phyloP scores from a whole-genome alignment of 202 grass and related monocot species.

The Musa balbisiana region DNA sequence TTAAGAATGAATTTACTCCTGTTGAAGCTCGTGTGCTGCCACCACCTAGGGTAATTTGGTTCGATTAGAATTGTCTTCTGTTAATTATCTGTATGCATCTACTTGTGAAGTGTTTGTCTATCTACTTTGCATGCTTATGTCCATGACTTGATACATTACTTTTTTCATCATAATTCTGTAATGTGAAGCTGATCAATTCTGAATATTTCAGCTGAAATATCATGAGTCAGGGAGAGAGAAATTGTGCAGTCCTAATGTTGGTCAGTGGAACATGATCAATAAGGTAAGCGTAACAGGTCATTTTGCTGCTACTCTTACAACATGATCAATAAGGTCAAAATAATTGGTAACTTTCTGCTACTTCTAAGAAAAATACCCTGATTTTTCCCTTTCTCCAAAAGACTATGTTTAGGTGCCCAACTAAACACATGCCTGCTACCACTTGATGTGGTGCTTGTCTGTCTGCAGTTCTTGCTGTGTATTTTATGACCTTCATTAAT shows the following conservation, averaged over 20 bases:
- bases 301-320: conserved; percentile 11
- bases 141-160: conserved; percentile 1
- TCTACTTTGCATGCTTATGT: background rate
- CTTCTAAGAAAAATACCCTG: background rate
- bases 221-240: conserved; percentile 68
- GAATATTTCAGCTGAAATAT: conserved; percentile 60
- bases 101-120: background rate
- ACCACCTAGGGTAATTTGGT: conserved; percentile 44
- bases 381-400: background rate
- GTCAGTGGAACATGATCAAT: conserved; percentile 90
- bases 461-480: no score
- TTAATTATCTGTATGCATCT: conserved; percentile 1
- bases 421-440: background rate
- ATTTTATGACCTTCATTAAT: no score
- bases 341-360: background rate
- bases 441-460: background rate
- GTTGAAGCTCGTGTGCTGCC: conserved; percentile 66
- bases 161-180: background rate
- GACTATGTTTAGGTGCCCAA: no score
- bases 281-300: conserved; percentile 27
- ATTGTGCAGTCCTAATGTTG: conserved; percentile 46
- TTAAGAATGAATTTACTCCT: conserved; percentile 38
- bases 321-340: conserved; percentile 53
- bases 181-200: background rate
- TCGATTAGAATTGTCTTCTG: background rate